Evolutionary conservation across 345 rosid genomes (phyloP).

Genomic region (Salix viminalis): DNA sequence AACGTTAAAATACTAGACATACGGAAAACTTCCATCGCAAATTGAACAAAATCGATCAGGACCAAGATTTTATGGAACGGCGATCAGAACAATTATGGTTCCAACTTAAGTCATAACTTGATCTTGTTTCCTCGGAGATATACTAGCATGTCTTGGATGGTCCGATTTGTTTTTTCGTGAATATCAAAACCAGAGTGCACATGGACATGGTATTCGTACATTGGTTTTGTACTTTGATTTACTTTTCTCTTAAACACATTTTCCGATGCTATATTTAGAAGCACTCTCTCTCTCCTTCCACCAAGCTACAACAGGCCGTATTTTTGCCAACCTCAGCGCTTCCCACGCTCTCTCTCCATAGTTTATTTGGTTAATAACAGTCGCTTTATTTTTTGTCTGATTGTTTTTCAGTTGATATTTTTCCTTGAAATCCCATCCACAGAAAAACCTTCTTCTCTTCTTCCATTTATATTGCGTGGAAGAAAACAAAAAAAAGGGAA

Average conservation of each 20-base stretch:
- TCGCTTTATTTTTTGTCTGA: not conserved
- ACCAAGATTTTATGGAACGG: not conserved
- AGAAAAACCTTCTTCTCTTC: not conserved
- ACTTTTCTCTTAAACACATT: not conserved
- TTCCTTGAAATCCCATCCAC: not conserved
- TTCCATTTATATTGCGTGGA: not conserved
- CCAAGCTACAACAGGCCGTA: not conserved
- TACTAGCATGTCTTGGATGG: not conserved
- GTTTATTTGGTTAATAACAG: not conserved
- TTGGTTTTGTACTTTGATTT: not conserved
- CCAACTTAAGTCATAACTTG: not conserved
- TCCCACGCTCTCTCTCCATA: not conserved
- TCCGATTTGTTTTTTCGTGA: not conserved
- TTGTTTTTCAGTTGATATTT: not conserved
- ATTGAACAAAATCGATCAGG: not conserved
- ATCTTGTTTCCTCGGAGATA: not conserved
- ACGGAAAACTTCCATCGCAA: not conserved
- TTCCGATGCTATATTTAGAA: conserved; percentile 3
- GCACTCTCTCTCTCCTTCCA: not conserved
- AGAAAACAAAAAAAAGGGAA: not conserved
- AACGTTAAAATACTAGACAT: no score
- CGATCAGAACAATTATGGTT: not conserved
- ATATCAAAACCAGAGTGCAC: not conserved
- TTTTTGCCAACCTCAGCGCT: conserved; percentile 1
- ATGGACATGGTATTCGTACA: not conserved